Percentiles rank a stretch among this genome's conserved stretches.
Conservation (phyloP, 169 alveolate species). For the Plasmodium billcollinsi region DNA sequence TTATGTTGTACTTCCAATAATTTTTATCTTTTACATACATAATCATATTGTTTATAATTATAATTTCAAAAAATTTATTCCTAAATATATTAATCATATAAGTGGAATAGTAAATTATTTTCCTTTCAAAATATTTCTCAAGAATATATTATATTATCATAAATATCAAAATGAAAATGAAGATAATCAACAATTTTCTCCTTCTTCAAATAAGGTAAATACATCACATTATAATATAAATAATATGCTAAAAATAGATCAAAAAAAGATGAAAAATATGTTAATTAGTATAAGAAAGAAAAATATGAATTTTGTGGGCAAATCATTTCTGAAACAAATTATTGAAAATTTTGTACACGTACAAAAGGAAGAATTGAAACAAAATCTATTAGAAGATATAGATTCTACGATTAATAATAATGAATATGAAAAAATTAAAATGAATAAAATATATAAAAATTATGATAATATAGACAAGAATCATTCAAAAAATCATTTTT, state of each 20-base stretch:
- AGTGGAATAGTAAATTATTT: slow-evolving; percentile 21
- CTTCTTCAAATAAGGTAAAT: not conserved
- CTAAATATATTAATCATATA: slow-evolving; percentile 6
- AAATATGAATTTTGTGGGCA: not conserved
- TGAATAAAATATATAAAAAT: not conserved
- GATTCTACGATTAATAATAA: not conserved
- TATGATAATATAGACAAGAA: not conserved
- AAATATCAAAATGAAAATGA: not conserved
- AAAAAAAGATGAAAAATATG: not conserved
- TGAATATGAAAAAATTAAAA: not conserved
- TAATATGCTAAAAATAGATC: too few relatives aligned
- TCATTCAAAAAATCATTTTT: too few relatives aligned
- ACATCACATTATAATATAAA: too few relatives aligned
- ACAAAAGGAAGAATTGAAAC: not conserved
- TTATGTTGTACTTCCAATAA: slow-evolving; percentile 4
- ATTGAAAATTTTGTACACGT: not conserved
- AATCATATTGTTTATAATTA: slow-evolving; percentile 7
- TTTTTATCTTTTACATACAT: slow-evolving; percentile 10
- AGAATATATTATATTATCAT: not conserved
- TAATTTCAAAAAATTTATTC: slow-evolving; percentile 22
- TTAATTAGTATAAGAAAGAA: not conserved
- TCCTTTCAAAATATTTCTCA: slow-evolving; percentile 35
- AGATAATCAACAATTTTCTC: not conserved
- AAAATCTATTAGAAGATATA: not conserved
- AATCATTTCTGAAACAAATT: not conserved